Conservation (phyloP, 2,329 filamentous ascomycete species). For the Diaporthe sp. region DNA sequence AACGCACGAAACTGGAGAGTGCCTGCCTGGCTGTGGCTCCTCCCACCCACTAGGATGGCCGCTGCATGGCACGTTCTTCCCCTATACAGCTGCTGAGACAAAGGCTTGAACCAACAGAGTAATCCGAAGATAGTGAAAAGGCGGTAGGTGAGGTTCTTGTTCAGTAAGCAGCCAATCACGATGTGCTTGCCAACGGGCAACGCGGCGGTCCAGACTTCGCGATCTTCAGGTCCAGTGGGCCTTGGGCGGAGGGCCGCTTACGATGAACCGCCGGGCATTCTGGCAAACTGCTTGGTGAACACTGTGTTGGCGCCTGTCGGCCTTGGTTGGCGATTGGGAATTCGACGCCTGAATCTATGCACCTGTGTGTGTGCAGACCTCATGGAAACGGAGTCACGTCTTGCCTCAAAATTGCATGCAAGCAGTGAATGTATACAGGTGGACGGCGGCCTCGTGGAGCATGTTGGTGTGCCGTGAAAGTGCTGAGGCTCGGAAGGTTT, state of each 20-base stretch:
- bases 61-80: conserved; percentile 13
- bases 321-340: background rate
- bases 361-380: background rate
- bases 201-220: conserved; percentile 28
- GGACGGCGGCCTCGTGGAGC: background rate
- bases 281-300: background rate
- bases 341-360: background rate
- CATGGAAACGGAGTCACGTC: background rate
- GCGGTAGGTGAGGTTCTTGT: conserved; percentile 9
- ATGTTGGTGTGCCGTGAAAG: background rate
- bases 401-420: background rate
- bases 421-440: background rate
- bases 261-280: background rate
- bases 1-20: background rate
- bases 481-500: background rate
- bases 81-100: background rate
- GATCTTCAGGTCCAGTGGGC: conserved; percentile 23
- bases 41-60: conserved; percentile 18
- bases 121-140: conserved; percentile 16
- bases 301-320: background rate
- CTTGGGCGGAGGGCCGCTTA: background rate
- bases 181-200: background rate
- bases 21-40: background rate
- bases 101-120: background rate
- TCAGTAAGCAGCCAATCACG: background rate